Percentiles rank a stretch among this genome's conserved stretches.
Evolutionary conservation across 495 filamentous ascomycete genomes (phyloP).

Genomic region (Cercophora scortea): DNA sequence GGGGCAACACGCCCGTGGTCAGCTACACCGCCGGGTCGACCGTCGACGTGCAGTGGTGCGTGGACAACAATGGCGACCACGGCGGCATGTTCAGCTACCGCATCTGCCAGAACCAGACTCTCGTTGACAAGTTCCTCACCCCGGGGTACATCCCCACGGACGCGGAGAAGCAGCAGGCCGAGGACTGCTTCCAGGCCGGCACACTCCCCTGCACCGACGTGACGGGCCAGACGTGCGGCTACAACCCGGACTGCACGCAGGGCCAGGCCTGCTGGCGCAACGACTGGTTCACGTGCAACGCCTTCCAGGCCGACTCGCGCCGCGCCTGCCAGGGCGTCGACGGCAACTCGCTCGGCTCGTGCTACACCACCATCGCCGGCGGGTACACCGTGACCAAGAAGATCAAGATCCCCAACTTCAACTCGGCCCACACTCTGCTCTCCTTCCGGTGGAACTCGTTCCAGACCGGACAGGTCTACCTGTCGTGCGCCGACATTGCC

Average conservation of each 20-base stretch:
- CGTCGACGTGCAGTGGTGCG: conserved; percentile 49
- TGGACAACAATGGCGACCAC: conserved; percentile 53
- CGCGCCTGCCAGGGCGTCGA: conserved; percentile 46
- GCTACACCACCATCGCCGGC: conserved; percentile 44
- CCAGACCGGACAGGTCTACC: conserved; percentile 49
- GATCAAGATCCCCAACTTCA: conserved; percentile 41
- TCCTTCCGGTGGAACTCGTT: conserved; percentile 50
- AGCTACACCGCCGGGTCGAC: conserved; percentile 39
- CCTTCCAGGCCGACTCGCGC: conserved; percentile 21
- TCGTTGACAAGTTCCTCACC: conserved; percentile 45
- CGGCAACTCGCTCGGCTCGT: conserved; percentile 33
- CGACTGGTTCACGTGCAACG: conserved; percentile 54
- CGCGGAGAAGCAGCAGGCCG: conserved; percentile 47
- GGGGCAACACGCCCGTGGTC: conserved; percentile 37
- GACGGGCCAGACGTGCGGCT: conserved; percentile 42
- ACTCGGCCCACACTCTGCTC: conserved; percentile 42
- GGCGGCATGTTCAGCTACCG: conserved; percentile 54
- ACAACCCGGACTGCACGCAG: conserved; percentile 41
- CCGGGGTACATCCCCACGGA: conserved; percentile 43
- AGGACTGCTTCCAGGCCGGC: conserved; percentile 46
- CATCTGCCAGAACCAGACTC: conserved; percentile 44
- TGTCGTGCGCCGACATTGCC: conserved; percentile 48
- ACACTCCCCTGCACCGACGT: conserved; percentile 46
- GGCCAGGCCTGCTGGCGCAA: conserved; percentile 44
- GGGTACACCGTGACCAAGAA: conserved; percentile 50